Base-by-base conservation (phyloP, 2,329 filamentous ascomycete genomes). In the Trichoderma koningiopsis region DNA sequence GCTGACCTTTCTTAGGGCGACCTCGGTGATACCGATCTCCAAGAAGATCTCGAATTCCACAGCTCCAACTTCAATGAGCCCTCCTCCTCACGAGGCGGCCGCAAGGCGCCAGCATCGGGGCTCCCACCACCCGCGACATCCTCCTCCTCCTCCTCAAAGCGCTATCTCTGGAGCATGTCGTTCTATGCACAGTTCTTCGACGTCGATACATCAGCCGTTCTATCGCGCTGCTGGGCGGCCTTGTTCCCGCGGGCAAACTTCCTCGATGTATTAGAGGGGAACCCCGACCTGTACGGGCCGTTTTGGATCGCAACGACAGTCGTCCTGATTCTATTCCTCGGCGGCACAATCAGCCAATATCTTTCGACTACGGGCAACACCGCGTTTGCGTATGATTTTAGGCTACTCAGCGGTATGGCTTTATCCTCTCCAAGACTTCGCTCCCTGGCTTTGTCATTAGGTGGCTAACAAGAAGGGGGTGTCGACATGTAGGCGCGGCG, bases 171-270 rank as follows among this genome's bases (percentile, higher is more conserved):
- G 96, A 90, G 90, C 57, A 85, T 98, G 72, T 89, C 89, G 69
- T 99, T 97, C 85, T 99, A 99, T 83, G 89, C 94, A 68, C 96
- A 97, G 83, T 98, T 96, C 88, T 99, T 99, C 83, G 96, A 99
- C 78, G 95, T 99, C 72, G 96, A 99, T 82, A 98, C 96, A 1
- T 90, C 88, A 70, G 92, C 96, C 65, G 94, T 99, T 24, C 83
- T 97, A 68, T 86, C 90, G 76, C 92, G 96, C 73, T 98, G 96
- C 82, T 90, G 90, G 80, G 91, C 94, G 1, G 91, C 95, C n/a
- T 83, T 98, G 49, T 97, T 92, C 81, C 96, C 96, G 57, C 90
- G 93, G 72, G 91, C 91, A 69, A 97, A 97, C 84, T 99, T 99
- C 82, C 90, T 99, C 72, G 96, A 99, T 78, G 93, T 98, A 43